These are phyloP conservation scores for Daldinia childiae DNA, from an alignment of 495 filamentous ascomycete species.

Conservation along the genomic window DNA sequence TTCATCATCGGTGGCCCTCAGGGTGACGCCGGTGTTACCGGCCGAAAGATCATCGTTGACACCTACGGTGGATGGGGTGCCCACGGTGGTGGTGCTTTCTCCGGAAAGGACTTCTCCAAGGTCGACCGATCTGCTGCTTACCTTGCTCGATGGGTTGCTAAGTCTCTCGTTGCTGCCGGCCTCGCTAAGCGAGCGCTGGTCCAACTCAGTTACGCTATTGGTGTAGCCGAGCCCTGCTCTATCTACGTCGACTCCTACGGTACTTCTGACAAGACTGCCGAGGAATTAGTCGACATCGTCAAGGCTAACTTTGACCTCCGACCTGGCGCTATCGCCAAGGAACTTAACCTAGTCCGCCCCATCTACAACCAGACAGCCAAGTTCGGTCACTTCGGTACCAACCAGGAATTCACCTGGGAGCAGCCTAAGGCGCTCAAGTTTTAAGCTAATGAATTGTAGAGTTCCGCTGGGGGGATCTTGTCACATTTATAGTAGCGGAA, in stretches of 20 bases:
- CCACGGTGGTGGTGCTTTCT: conserved; percentile 99
- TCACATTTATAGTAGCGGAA: conserved; percentile 47
- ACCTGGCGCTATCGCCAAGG: conserved; percentile 97
- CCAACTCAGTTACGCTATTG: conserved; percentile 98
- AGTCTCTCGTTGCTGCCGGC: conserved; percentile 90
- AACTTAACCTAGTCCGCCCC: conserved; percentile 92
- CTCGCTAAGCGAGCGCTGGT: conserved; percentile 92
- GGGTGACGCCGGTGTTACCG: conserved; percentile 98
- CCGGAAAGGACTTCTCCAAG: conserved; percentile 99
- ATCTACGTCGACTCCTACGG: conserved; percentile 89
- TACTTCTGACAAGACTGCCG: conserved; percentile 75
- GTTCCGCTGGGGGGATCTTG: conserved; percentile 46
- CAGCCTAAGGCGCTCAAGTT: conserved; percentile 92
- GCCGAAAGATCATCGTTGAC: conserved; percentile 99
- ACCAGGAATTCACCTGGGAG: conserved; percentile 98
- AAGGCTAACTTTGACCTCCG: conserved; percentile 94
- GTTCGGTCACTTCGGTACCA: conserved; percentile 98
- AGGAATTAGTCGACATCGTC: conserved; percentile 92
- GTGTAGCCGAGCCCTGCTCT: conserved; percentile 94
- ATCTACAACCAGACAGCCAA: conserved; percentile 99
- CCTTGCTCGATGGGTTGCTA: conserved; percentile 97
- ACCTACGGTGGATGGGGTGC: conserved; percentile 99
- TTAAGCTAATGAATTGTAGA: conserved; percentile 61
- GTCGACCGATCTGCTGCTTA: conserved; percentile 98
- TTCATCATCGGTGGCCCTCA: conserved; percentile 99